phyloP scores from a whole-genome alignment of 345 rosid species.

The Iberis pinnata region DNA sequence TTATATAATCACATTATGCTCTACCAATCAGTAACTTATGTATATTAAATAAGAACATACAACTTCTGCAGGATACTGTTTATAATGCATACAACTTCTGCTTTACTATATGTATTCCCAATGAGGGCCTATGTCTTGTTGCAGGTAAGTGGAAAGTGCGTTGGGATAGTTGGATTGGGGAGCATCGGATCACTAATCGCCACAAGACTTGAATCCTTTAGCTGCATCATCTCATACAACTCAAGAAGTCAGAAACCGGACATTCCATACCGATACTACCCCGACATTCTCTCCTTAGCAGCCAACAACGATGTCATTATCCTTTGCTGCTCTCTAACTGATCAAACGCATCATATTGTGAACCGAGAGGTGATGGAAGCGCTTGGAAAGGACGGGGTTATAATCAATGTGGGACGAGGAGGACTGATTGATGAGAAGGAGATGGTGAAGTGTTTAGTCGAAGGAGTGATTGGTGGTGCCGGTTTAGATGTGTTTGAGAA shows the following conservation, averaged over 20 bases:
- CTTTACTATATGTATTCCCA: no score
- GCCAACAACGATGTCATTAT: conserved; percentile 19
- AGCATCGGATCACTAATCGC: conserved; percentile 20
- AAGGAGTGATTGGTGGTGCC: conserved; percentile 63
- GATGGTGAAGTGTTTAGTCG: conserved; percentile 45
- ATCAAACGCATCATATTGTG: conserved; percentile 21
- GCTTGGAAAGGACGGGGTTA: conserved; percentile 26
- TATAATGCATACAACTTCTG: no score
- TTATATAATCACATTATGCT: no score
- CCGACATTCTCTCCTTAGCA: conserved; percentile 25
- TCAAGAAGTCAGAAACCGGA: conserved; percentile 20
- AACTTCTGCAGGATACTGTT: no score
- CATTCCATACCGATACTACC: conserved; percentile 6
- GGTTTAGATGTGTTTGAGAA: conserved; percentile 81
- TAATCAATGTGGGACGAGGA: conserved; percentile 31
- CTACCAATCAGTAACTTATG: no score
- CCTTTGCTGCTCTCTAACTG: conserved; percentile 24
- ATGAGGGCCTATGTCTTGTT: no score
- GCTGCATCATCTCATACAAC: conserved; percentile 25
- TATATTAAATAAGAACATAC: no score
- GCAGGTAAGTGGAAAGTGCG: conserved; percentile 27
- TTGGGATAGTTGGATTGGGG: conserved; percentile 30
- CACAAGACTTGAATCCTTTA: conserved; percentile 26
- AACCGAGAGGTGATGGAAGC: conserved; percentile 29
- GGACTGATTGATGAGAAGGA: conserved; percentile 37